Evolutionary conservation across 2,329 filamentous ascomycete genomes (phyloP).

Genomic region (Talaromyces atroroseus): DNA sequence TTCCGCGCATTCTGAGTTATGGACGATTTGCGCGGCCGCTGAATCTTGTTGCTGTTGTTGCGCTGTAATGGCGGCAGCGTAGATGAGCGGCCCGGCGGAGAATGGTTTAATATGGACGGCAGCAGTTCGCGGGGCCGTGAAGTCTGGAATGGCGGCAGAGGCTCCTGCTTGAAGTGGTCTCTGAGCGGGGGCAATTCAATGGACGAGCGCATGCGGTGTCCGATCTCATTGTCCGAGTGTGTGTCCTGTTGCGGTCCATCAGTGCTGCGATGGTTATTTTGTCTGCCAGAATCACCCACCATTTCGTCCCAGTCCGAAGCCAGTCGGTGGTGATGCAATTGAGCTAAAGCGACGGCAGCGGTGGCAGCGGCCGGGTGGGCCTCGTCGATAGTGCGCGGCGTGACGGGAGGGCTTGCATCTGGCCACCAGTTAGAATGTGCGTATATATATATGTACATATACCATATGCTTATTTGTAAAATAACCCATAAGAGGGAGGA

Average conservation of each 20-base stretch:
- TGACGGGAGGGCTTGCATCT: slow-evolving; percentile 63
- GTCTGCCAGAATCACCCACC: slow-evolving; percentile 45
- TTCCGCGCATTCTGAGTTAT: slow-evolving; percentile 73
- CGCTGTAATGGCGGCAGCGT: slow-evolving; percentile 80
- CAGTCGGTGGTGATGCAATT: slow-evolving; percentile 73
- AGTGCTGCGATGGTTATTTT: slow-evolving; percentile 16
- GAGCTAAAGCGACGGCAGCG: slow-evolving; percentile 79
- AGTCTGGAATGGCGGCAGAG: slow-evolving; percentile 59
- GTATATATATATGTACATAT: not conserved
- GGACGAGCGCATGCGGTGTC: slow-evolving; percentile 57
- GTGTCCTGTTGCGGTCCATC: slow-evolving; percentile 51
- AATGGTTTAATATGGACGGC: slow-evolving; percentile 71
- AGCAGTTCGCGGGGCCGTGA: slow-evolving; percentile 66
- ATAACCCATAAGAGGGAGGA: slow-evolving; percentile 28
- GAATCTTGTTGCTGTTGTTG: slow-evolving; percentile 54
- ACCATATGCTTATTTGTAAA: no score
- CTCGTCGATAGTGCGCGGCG: slow-evolving; percentile 65
- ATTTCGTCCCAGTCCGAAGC: slow-evolving; percentile 73
- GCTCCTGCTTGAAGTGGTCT: slow-evolving; percentile 64
- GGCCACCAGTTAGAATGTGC: slow-evolving; percentile 51
- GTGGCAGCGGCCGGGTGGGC: slow-evolving; percentile 63
- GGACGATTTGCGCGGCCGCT: slow-evolving; percentile 76
- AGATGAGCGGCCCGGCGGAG: slow-evolving; percentile 79
- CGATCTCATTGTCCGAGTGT: slow-evolving; percentile 65
- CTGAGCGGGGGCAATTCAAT: slow-evolving; percentile 70